Base-by-base conservation (phyloP, 768 basidiomycete genomes). In the Lentinula raphanica region DNA sequence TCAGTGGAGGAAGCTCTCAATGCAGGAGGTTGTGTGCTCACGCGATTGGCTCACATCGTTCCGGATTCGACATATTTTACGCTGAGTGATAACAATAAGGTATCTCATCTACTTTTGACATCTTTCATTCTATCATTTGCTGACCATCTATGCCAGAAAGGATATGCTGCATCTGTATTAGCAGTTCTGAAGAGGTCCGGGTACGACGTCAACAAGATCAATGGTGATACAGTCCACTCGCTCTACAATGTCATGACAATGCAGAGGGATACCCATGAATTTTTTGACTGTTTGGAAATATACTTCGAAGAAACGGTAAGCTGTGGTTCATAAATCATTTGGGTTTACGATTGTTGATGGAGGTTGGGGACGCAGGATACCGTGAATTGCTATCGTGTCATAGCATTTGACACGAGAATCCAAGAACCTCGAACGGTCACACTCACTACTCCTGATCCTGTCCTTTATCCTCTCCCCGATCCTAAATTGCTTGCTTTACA, bases 401-500 rank as follows among this genome's bases (percentile, higher is more conserved):
- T n/a, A n/a, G n/a, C n/a, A n/a, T n/a, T n/a, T n/a, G n/a, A n/a
- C n/a, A n/a, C n/a, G n/a, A n/a, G n/a, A n/a, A n/a, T n/a, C n/a
- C n/a, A n/a, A n/a, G n/a, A n/a, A n/a, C n/a, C n/a, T n/a, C n/a
- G n/a, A n/a, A n/a, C n/a, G n/a, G n/a, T n/a, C n/a, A n/a, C n/a
- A n/a, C n/a, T n/a, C n/a, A n/a, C n/a, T n/a, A n/a, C n/a, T n/a
- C n/a, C n/a, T n/a, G n/a, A n/a, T n/a, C n/a, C n/a, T n/a, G n/a
- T n/a, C n/a, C n/a, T n/a, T n/a, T n/a, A n/a, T n/a, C 69, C 72
- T 0, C 49, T 75, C 46, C 75, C 77, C 28, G 66, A 64, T 36
- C 63, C 66, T 17, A 49, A 38, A 12, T 72, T 72, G 58, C 67
- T 76, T 27, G 60, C 61, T 5, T 63, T 78, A 44, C 77, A 77